phyloP scores from a whole-genome alignment of 192 early-diverging fungal species.

The Coemansia interrupta region DNA sequence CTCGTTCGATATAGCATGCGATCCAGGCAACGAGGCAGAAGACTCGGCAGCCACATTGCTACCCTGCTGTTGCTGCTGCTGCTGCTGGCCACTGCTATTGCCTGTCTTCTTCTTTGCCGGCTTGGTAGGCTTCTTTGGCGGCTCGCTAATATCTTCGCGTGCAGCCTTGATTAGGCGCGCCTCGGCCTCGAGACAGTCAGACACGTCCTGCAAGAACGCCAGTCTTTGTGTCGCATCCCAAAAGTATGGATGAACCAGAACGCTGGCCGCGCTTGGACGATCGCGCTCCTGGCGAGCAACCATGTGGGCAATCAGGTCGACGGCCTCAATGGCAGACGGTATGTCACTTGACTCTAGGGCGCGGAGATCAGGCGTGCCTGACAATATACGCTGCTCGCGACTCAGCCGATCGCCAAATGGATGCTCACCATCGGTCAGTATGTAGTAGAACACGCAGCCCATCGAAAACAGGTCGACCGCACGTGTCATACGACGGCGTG shows the following conservation, averaged over 20 bases:
- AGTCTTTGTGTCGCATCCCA: conserved; percentile 84
- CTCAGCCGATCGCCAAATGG: conserved; percentile 92
- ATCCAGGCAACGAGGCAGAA: conserved; percentile 19
- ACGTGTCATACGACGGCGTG: conserved; percentile 63
- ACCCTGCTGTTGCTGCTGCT: background rate
- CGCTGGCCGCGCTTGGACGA: conserved; percentile 71
- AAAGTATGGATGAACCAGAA: conserved; percentile 92
- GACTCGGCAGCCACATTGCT: background rate
- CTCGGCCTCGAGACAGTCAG: conserved; percentile 91
- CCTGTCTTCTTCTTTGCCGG: conserved; percentile 37
- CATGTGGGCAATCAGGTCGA: conserved; percentile 89
- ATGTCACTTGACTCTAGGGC: conserved; percentile 62
- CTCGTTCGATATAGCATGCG: conserved; percentile 37
- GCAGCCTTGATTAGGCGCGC: conserved; percentile 53
- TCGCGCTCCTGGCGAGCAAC: conserved; percentile 70
- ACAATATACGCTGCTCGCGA: conserved; percentile 87
- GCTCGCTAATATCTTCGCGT: conserved; percentile 31
- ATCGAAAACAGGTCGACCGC: conserved; percentile 94
- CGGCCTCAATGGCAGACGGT: conserved; percentile 76
- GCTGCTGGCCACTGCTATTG: background rate
- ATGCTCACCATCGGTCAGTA: conserved; percentile 83
- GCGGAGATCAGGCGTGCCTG: conserved; percentile 67
- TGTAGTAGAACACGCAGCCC: conserved; percentile 95
- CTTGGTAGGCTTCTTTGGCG: conserved; percentile 24
- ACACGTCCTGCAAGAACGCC: conserved; percentile 89